These are phyloP conservation scores for Murraya paniculata DNA, from an alignment of 345 rosid genomes.

Conservation along the genomic window DNA sequence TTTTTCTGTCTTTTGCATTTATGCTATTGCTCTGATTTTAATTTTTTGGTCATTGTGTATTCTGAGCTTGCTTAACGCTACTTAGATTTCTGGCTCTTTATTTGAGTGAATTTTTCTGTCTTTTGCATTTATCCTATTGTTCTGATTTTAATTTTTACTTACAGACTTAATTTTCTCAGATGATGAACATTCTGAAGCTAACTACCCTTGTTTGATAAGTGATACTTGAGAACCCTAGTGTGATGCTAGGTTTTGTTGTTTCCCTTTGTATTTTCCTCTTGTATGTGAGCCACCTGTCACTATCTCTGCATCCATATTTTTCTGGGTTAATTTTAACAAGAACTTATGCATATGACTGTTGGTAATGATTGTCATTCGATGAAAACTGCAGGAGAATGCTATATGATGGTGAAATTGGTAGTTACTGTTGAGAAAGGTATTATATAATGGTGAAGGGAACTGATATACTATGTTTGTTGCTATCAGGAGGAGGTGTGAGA, in stretches of 20 bases:
- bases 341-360: neutral
- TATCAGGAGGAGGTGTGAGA: constrained; percentile 82
- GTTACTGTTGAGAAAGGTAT: neutral
- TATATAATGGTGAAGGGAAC: neutral
- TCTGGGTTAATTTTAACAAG: no score
- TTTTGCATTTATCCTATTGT: no score
- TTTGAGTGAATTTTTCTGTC: neutral
- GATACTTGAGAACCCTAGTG: neutral
- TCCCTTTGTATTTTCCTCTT: neutral
- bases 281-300: neutral
- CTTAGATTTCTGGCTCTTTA: neutral
- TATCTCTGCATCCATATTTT: neutral
- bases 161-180: neutral
- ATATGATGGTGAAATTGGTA: neutral
- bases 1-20: neutral
- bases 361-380: neutral
- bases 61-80: neutral
- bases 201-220: neutral
- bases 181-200: neutral
- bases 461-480: constrained; percentile 27
- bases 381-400: neutral
- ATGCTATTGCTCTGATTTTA: no score
- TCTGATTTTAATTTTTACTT: neutral
- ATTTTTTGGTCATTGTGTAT: neutral
- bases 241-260: neutral